Base-by-base conservation (phyloP, 164 flowering plant species). In the Saururus chinensis region DNA sequence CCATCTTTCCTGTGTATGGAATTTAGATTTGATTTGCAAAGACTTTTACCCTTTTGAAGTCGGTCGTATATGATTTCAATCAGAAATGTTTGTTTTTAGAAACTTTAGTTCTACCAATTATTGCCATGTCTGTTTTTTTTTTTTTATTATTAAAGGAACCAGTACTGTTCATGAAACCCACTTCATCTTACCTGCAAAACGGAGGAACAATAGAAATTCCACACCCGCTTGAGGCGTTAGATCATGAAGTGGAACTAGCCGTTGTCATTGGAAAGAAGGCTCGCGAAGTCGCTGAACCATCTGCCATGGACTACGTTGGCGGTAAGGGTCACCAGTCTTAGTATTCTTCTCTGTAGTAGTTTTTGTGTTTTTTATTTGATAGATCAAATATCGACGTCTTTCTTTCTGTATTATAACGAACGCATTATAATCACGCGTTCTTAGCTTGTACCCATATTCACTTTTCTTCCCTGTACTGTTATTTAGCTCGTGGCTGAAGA, bases 121-220 rank as follows among this genome's bases (percentile, higher is more conserved):
- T 14, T 56, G 35, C 19, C 19, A 56, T 13, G 35, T 13, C 23
- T 56, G 35, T 1, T 26, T 56, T 13, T 56, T 25, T 19, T 17
- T 12, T 17, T 25, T 26, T n/a, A n/a, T n/a, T n/a, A n/a, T n/a
- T n/a, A n/a, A n/a, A 92, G 99, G 97, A 90, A 70, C 99, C 97
- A 11, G 96, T 88, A 57, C 70, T 93, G 78, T 93, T 93, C 72
- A 42, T 93, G 78, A 93, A 93, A 71, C 99, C 99, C 23, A 93
- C 99, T 40, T 80, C 97, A 19, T 93, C 99, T 21, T 93, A 87
- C 74, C 67, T 93, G 70, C 76, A 70, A 63, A 85, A 81, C 60
- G 99, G 96, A 57, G 99, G 97, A 19, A 87, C 86, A 10, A 93
- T 93, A 49, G 83, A 85, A 64, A 71, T 93, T 57, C 99, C 99